A percentile compares a stretch with the other conserved stretches of the same genome.
These are phyloP conservation scores for Penicillium oxalicum DNA, from an alignment of 2,329 filamentous ascomycete genomes.

Conservation along the genomic window DNA sequence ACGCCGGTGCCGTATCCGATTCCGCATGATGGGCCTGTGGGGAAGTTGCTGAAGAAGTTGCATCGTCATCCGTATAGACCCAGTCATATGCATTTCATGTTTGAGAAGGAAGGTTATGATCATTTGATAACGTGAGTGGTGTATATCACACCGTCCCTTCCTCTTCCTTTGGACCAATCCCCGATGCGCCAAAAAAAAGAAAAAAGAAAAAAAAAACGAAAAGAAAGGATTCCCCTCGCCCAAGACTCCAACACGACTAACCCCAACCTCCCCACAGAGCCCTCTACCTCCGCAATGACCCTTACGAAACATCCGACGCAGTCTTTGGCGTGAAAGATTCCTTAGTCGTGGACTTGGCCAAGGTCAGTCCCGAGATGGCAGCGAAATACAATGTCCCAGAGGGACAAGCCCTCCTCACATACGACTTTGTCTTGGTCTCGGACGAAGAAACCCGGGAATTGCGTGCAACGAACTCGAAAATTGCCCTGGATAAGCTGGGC, in stretches of 20 bases:
- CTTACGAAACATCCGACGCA: conserved; percentile 75
- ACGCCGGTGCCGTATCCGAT: conserved; percentile 82
- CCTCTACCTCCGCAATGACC: conserved; percentile 69
- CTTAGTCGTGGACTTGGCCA: conserved; percentile 60
- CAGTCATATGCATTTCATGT: conserved; percentile 83
- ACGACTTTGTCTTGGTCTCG: conserved; percentile 73
- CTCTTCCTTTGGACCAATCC: conserved; percentile 19
- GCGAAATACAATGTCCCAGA: conserved; percentile 58
- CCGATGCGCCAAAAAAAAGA: too few relatives aligned
- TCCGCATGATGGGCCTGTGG: conserved; percentile 77
- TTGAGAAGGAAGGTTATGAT: conserved; percentile 72
- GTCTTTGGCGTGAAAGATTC: conserved; percentile 84
- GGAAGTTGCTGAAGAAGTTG: conserved; percentile 59
- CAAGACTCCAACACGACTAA: neutral
- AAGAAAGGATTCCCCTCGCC: too few relatives aligned
- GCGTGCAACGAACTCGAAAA: conserved; percentile 59
- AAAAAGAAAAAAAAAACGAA: too few relatives aligned
- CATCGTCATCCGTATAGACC: conserved; percentile 73
- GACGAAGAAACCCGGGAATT: conserved; percentile 62
- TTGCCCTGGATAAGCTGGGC: conserved; percentile 62
- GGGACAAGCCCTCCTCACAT: conserved; percentile 58
- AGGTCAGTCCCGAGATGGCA: conserved; percentile 50
- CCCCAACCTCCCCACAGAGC: conserved; percentile 47
- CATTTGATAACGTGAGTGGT: conserved; percentile 67
- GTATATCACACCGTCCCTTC: too few relatives aligned